These are phyloP conservation scores for Termitomyces sp. DNA, from an alignment of 768 basidiomycete species.

Conservation along the genomic window DNA sequence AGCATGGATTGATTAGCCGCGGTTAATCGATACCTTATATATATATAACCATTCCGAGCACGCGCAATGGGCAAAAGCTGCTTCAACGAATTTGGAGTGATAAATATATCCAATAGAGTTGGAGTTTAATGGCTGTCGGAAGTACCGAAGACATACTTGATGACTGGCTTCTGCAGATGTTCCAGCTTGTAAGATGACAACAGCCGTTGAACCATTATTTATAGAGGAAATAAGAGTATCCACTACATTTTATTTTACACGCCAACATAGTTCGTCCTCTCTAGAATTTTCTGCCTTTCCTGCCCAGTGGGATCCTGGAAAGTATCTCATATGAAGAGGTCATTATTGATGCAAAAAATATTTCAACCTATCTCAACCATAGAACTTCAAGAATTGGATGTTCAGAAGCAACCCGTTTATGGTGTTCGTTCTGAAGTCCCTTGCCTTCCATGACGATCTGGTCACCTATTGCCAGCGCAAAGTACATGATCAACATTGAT, in stretches of 20 bases:
- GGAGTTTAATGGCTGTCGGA: conserved; percentile 6
- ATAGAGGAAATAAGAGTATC: conserved; percentile 65
- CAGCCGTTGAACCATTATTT: conserved; percentile 58
- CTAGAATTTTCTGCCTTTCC: conserved; percentile 47
- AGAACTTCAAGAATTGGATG: conserved; percentile 70
- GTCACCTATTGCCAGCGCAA: conserved; percentile 40
- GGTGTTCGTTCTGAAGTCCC: conserved; percentile 64
- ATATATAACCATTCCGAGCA: too few species aligned
- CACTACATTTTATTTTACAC: conserved; percentile 60
- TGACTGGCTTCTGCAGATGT: conserved; percentile 68
- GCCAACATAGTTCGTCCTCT: conserved; percentile 63
- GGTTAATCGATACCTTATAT: not conserved
- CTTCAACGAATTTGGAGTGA: conserved; percentile 64
- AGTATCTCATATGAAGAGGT: not conserved
- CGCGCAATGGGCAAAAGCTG: conserved; percentile 71
- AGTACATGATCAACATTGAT: not conserved
- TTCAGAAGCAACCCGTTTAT: conserved; percentile 79
- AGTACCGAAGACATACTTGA: conserved; percentile 34
- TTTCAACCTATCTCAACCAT: conserved; percentile 59
- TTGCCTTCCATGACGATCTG: conserved; percentile 54
- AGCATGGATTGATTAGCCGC: conserved; percentile 37
- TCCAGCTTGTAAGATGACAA: conserved; percentile 70
- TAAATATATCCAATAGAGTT: conserved; percentile 52
- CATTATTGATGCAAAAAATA: not conserved
- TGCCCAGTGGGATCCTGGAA: conserved; percentile 58